Conservation (phyloP, 2,329 filamentous ascomycete species). For the Grosmannia penicillata region DNA sequence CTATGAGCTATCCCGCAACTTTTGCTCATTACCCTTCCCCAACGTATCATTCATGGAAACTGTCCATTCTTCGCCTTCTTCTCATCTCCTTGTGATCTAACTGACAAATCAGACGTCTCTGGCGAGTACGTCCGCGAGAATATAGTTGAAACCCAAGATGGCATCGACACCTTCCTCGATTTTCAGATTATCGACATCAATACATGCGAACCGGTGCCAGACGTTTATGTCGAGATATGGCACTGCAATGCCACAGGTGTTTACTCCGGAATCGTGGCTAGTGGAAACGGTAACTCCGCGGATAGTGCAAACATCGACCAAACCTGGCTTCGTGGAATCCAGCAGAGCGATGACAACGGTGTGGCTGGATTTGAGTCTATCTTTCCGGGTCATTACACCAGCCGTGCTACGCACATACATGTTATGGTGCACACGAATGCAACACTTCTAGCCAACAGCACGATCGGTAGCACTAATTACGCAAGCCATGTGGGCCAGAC, state of each 20-base stretch:
- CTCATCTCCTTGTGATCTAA: not conserved
- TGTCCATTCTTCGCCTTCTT: too few species aligned
- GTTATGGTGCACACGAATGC: slow-evolving; percentile 15
- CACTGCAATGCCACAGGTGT: slow-evolving; percentile 24
- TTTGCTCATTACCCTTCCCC: too few species aligned
- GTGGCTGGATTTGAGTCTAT: slow-evolving; percentile 24
- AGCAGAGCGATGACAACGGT: slow-evolving; percentile 24
- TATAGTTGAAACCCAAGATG: slow-evolving; percentile 29
- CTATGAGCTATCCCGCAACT: too few species aligned
- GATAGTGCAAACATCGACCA: slow-evolving; percentile 17
- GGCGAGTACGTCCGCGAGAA: slow-evolving; percentile 35
- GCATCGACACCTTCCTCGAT: slow-evolving; percentile 33
- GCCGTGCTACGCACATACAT: slow-evolving; percentile 24
- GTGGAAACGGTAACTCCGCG: slow-evolving; percentile 17
- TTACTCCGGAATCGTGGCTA: slow-evolving; percentile 21
- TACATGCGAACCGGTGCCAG: slow-evolving; percentile 34
- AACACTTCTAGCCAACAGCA: slow-evolving; percentile 30
- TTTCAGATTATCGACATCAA: slow-evolving; percentile 38
- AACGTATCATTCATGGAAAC: too few species aligned
- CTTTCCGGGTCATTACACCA: slow-evolving; percentile 30
- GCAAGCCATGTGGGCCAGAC: slow-evolving; percentile 44
- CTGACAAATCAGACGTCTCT: slow-evolving; percentile 19
- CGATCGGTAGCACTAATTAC: slow-evolving; percentile 27
- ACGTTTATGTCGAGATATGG: slow-evolving; percentile 39
- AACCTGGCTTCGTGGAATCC: slow-evolving; percentile 29